Evolutionary conservation across 2,329 filamentous ascomycete species (phyloP).

Genomic region (Fusarium lyarnte): DNA sequence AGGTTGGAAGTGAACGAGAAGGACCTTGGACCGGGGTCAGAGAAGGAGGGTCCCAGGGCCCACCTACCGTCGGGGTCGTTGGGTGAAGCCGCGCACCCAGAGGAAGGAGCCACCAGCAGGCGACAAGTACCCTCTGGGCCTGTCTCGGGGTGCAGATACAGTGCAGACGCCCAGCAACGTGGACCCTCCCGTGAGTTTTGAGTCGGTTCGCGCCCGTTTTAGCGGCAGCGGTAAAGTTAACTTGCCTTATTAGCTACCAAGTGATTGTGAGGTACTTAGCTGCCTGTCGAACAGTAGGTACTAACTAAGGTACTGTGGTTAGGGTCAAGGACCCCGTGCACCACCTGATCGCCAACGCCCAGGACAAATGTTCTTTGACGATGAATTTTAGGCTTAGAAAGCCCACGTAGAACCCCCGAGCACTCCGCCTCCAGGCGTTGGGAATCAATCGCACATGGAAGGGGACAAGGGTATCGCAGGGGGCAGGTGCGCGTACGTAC

Average conservation of each 20-base stretch:
- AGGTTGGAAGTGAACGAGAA: conserved; percentile 23
- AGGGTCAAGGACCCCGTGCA: conserved; percentile 20
- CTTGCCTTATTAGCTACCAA: neutral
- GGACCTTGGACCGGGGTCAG: conserved; percentile 12
- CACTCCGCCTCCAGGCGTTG: conserved; percentile 9
- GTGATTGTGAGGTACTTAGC: neutral
- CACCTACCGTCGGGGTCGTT: neutral
- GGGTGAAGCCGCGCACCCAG: conserved; percentile 4
- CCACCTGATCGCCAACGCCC: conserved; percentile 26
- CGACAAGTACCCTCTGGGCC: conserved; percentile 9
- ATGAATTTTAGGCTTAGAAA: conserved; percentile 7
- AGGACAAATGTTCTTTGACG: conserved; percentile 6
- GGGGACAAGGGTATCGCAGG: neutral
- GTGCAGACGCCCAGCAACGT: conserved; percentile 23
- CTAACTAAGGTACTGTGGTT: neutral
- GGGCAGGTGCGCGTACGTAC: neutral
- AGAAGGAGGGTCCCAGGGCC: conserved; percentile 20
- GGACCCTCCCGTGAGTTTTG: conserved; percentile 21
- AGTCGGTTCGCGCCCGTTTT: conserved; percentile 16
- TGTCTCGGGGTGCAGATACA: conserved; percentile 18
- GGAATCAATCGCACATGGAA: conserved; percentile 6
- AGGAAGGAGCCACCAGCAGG: neutral
- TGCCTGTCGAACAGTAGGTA: neutral
- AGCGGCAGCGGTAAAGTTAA: conserved; percentile 22
- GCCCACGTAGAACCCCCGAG: neutral